These are phyloP conservation scores for Acanthamoeba castellanii DNA, from an alignment of 208 protist species.

Conservation along the genomic window DNA sequence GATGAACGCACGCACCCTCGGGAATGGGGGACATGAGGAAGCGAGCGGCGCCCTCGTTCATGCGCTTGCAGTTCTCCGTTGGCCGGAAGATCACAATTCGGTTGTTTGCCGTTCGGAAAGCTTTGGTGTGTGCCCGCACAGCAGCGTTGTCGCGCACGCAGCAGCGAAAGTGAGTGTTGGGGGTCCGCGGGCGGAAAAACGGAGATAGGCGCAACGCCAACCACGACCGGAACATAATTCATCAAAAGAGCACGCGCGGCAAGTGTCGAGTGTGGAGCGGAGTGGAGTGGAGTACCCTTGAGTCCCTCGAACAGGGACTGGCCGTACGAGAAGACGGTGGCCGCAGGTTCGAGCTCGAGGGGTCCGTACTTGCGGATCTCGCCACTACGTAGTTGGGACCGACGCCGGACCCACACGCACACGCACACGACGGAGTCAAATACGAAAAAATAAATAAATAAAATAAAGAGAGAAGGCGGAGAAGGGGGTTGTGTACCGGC, in stretches of 20 bases:
- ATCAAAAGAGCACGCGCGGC: neutral
- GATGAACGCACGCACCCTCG: neutral
- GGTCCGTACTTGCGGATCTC: conserved; percentile 28
- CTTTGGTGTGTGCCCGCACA: neutral
- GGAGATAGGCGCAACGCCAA: neutral
- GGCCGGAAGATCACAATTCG: conserved; percentile 73
- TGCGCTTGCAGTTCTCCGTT: conserved; percentile 61
- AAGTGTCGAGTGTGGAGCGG: neutral
- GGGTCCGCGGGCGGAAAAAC: neutral
- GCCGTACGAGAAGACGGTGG: conserved; percentile 67
- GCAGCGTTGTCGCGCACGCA: too few species aligned
- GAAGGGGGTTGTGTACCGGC: neutral
- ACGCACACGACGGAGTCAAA: neutral
- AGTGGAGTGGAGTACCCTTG: neutral
- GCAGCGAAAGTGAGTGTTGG: neutral
- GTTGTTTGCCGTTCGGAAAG: conserved; percentile 59
- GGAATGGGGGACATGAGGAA: conserved; percentile 69
- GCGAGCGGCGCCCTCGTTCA: conserved; percentile 56
- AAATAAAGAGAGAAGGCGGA: neutral
- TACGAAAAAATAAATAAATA: neutral
- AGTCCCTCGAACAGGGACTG: conserved; percentile 68
- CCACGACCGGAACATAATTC: neutral
- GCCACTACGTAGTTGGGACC: neutral
- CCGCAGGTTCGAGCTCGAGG: conserved; percentile 45
- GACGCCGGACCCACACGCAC: neutral